Evolutionary conservation across 163 green algal genomes (phyloP), one percentile per base, ranked within the genome.

Genomic region (Scenedesmus sp.): DNA sequence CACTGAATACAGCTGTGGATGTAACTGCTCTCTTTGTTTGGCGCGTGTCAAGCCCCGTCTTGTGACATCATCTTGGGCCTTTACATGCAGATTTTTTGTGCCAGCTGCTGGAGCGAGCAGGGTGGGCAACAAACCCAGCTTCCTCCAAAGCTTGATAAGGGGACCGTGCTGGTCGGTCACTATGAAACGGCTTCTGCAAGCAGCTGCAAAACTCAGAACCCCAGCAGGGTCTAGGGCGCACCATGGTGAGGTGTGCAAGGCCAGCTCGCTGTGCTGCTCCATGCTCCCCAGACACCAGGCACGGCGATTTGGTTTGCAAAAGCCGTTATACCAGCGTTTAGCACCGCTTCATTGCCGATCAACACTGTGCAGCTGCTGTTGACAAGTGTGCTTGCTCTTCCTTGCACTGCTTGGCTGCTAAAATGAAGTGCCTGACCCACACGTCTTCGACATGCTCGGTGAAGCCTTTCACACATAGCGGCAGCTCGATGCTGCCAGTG

Each of bases 361-460:
- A 52, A 52, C 70, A 6, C 70, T 15, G 23, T 52, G 70, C 70
- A 79, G 12, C 70, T 79, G 70, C 20, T 52, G 70, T 52, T 23
- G 4, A 52, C 20, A 79, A 23, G 34, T 46, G 34, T 79, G 70
- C 70, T 79, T 34, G 67, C 7, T 77, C 4, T 54, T 74, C 18
- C 3, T 88, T 9, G 2, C 57, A 57, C 12, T 46, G 23, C 57
- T 46, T 56, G 57, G 2, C 9, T 55, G 3, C 59, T 2, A 76
- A 9, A 7, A 88, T 88, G 83, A 88, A 26, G 83, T 88, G 83
- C 59, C 46, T 88, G 57, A n/a, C 26, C 8, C 16, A 64, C 10
- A 26, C 54, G 23, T 88, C 83, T 0, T 74, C 83, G 9, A 88
- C 26, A 59, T 88, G 83, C 83, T 57, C 83, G 15, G 56, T 88